Base-by-base conservation (phyloP, 1,139 yeast species). In the Geotrichum aggregatum region DNA sequence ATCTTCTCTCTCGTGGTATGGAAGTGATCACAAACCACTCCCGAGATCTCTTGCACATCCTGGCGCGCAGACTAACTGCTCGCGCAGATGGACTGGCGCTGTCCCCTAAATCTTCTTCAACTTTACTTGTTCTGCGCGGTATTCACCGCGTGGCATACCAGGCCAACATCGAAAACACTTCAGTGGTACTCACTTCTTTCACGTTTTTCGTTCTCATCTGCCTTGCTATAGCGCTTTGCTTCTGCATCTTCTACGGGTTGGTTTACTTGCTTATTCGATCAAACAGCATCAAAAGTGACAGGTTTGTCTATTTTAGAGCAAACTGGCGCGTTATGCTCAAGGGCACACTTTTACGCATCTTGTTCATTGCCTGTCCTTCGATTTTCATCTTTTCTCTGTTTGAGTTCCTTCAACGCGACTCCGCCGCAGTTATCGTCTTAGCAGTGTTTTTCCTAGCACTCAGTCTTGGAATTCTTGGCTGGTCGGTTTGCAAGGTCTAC, bases 71-170 rank as follows among this genome's bases (percentile, higher is more conserved):
- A 2, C 39, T 50, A 3, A 19, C 14, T 28, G n/a, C 54, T 50
- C 21, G 55, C 30, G 24, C 45, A 35, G 8, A 33, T 47, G 36
- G 49, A 24, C 38, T 38, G n/a, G 35, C 24, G 30, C 6, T 44
- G 54, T 21, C 58, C 58, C 34, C 63, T 18, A 14, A 48, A 18
- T 36, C 57, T 16, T 47, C 58, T 11, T 39, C 47, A n/a, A 62
- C 66, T 2, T 59, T 70, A 47, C 50, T 66, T 49, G 87, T 91
- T 36, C 71, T 91, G 55, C 78, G 97, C 66, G 98, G 98, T 62
- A 83, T 92, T 60, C 89, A 88, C 70, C 83, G 98, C 70, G 94
- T 91, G 14, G 83, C 96, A 0, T 92, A 77, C 68, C 75, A 83
- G 59, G 89, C 96, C 13, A 79, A 79, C 18, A 88, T 92, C 62